Evolutionary conservation across 805 yeast genomes (phyloP), one percentile per base, ranked within the genome.

Genomic region (Myxozyma mucilagina): DNA sequence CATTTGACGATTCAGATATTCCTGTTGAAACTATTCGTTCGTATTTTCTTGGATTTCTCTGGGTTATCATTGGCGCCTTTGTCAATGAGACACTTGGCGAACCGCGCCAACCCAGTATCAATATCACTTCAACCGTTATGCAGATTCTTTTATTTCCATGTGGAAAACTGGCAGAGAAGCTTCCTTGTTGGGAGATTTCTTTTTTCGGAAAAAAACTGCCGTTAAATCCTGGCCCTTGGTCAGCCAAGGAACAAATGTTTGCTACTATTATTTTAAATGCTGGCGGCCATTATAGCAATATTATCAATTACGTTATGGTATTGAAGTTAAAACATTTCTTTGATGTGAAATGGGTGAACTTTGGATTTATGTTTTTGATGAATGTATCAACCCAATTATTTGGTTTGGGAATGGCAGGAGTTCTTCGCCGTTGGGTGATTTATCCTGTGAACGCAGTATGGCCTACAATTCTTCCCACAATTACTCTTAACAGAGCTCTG

Each of bases 391-490:
- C 88, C 1, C 87, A 68, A 16, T 82, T 81, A 62, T 73, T 86
- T 65, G 91, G 90, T 20, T 81, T 84, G 68, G 86, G 87, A 0
- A 79, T 86, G 70, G 89, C 90, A 6, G 86, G 87, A 52, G 70
- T 86, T 20, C 78, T 85, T 78, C 79, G 87, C 68, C 79, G 82
- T 60, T 81, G 84, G 63, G 78, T 56, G 1, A 78, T 84, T 11
- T 80, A 82, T 61, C 86, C 88, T 13, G 79, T 85, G 13, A 75
- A 81, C 31, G 81, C 83, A 68, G 75, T 85, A 55, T 86, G 89
- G 89, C 90, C 90, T 3, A 76, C 82, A n/a, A 75, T 84, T 70
- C 78, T 83, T 76, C 77, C 80, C 71, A 78, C 82, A 68, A 74
- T 84, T 69, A 80, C 77, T 71, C 71, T 54, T 16, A 63, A 59